These are phyloP conservation scores for Xerocomus nothofagi DNA, from an alignment of 1,284 basidiomycete species.

Conservation along the genomic window DNA sequence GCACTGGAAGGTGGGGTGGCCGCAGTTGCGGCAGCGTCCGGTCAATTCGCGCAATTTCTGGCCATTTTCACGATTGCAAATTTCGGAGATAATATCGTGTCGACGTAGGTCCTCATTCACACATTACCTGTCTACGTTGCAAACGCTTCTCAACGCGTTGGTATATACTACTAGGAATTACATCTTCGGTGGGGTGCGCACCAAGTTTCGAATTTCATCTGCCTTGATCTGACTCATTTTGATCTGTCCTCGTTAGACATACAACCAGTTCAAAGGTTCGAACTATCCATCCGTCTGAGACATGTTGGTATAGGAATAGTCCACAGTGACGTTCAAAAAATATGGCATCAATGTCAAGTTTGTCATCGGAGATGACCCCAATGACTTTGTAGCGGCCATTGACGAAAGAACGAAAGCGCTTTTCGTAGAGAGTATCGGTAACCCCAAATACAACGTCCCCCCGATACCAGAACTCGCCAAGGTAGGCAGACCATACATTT, in stretches of 20 bases:
- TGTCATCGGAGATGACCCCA: conserved; percentile 61
- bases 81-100: conserved; percentile 81
- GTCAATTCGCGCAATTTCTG: conserved; percentile 83
- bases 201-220: neutral
- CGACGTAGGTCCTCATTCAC: conserved; percentile 46
- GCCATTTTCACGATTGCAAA: conserved; percentile 66
- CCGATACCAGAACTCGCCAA: conserved; percentile 76
- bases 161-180: conserved; percentile 44
- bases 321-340: conserved; percentile 70
- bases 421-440: conserved; percentile 83
- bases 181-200: conserved; percentile 66
- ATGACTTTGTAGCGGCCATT: conserved; percentile 70
- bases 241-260: conserved; percentile 49
- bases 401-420: conserved; percentile 79
- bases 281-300: neutral
- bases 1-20: conserved; percentile 82
- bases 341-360: conserved; percentile 81
- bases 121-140: neutral
- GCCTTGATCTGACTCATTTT: neutral
- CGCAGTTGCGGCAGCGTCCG: conserved; percentile 77
- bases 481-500: conserved; percentile 32
- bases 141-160: neutral
- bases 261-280: conserved; percentile 85
- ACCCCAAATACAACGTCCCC: conserved; percentile 78
- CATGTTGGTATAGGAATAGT: neutral